These are phyloP conservation scores for cucumber (Cucumis sativus) DNA, from an alignment of 306 rosid genomes.

Conservation along the genomic window Cucumber_9930_V3 NC_026659.2:30524001-30524500, in stretches of 20 bases:
- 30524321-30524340: neutral
- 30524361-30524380: constrained; percentile 30
- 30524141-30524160: too few relatives aligned
- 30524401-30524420: constrained; percentile 11
- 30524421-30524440: neutral
- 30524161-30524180: too few relatives aligned
- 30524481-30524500: neutral
- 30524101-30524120: too few relatives aligned
- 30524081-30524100: too few relatives aligned
- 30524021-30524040: too few relatives aligned
- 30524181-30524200: too few relatives aligned
- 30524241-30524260: constrained; percentile 21
- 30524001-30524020: too few relatives aligned
- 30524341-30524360: constrained; percentile 11
- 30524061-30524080: too few relatives aligned
- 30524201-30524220: neutral
- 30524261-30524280: constrained; percentile 52
- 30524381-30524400: constrained; percentile 26
- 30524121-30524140: too few relatives aligned
- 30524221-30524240: neutral
- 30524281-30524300: constrained; percentile 37
- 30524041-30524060: too few relatives aligned
- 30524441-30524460: neutral
- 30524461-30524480: neutral
- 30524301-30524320: neutral